Base-by-base conservation (phyloP, 139 green algal species). In the Chlamydomonas applanata region DNA sequence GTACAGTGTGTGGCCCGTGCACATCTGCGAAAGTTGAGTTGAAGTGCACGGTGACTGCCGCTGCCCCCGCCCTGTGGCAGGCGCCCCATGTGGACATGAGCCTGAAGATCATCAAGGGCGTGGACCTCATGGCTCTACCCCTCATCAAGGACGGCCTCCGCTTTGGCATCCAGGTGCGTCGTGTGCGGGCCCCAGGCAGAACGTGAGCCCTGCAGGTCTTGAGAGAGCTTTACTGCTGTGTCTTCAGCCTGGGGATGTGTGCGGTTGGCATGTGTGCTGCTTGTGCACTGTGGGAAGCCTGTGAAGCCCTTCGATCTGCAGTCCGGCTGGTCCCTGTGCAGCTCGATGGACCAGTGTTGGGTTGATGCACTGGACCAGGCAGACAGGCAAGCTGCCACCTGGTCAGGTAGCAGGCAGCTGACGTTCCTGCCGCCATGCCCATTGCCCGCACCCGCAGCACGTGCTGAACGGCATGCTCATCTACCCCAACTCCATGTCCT, bases 81-180 rank as follows among this genome's bases (percentile, higher is more conserved):
- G 74, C 78, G 78, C 89, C 79, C 52, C 71, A 87, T 53, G 60
- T 92, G 14, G 91, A 93, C 86, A 75, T 85, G 56, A 85, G 68
- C 1, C 79, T 92, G 20, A 77, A 66, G 40, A 46, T 90, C 46
- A 59, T 75, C 68, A 79, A 82, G 52, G 68, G 73, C 7, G 66
- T 90, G 17, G 91, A 95, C 83, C 27, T 95, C 36, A 89, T 94
- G 85, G 79, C 84, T 19, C 70, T 95, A 72, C 91, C 91, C 4
- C 70, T 82, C 25, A 45, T 94, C 3, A 79, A 83, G 57, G 66
- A 87, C 22, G 75, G 71, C 3, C 53, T 86, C 1, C 30, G 72
- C 3, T 74, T 72, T 13, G 80, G 36, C 25, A 32, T 89, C 4
- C 64, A 76, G 74, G 81, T 88, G 67, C 22, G n/a, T n/a, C n/a